Percentiles rank a stretch among this genome's conserved stretches.
Evolutionary conservation across 345 rosid genomes (phyloP).

Genomic region (Populus alba): DNA sequence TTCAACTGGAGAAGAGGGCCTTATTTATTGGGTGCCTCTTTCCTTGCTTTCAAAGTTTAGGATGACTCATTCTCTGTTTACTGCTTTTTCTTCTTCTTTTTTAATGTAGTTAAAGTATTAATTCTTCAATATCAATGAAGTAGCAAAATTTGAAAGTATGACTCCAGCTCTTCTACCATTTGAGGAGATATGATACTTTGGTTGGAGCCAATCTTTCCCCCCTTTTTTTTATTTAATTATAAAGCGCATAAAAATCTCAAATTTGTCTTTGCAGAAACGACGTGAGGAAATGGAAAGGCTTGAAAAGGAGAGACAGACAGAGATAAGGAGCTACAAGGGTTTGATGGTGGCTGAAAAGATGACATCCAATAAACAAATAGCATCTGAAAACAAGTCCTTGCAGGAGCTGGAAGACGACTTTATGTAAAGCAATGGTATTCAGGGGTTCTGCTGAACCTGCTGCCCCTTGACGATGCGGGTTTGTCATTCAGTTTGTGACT

Average conservation of each 20-base stretch:
- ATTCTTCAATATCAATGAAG: not conserved
- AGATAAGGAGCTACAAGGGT: constrained; percentile 93
- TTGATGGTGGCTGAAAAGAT: constrained; percentile 93
- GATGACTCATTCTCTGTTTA: not conserved
- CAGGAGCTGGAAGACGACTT: constrained; percentile 98
- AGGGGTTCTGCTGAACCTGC: constrained; percentile 2
- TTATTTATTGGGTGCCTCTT: not conserved
- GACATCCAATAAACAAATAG: constrained; percentile 94
- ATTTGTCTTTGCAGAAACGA: constrained; percentile 57
- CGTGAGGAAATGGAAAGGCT: constrained; percentile 85
- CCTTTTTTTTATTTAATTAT: not conserved
- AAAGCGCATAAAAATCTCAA: not conserved
- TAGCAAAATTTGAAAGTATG: not conserved
- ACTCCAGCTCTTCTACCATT: not conserved
- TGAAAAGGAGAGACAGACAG: constrained; percentile 90
- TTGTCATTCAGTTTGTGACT: constrained; percentile 15
- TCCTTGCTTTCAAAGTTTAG: not conserved
- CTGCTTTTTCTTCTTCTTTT: not conserved
- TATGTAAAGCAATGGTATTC: constrained; percentile 46
- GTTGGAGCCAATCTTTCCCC: not conserved
- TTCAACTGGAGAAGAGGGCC: not conserved
- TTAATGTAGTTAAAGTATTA: not conserved
- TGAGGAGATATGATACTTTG: not conserved
- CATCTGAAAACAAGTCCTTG: constrained; percentile 71
- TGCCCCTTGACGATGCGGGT: constrained; percentile 26